Conservation (phyloP, 345 rosid species). For the Mangifera indica region DNA sequence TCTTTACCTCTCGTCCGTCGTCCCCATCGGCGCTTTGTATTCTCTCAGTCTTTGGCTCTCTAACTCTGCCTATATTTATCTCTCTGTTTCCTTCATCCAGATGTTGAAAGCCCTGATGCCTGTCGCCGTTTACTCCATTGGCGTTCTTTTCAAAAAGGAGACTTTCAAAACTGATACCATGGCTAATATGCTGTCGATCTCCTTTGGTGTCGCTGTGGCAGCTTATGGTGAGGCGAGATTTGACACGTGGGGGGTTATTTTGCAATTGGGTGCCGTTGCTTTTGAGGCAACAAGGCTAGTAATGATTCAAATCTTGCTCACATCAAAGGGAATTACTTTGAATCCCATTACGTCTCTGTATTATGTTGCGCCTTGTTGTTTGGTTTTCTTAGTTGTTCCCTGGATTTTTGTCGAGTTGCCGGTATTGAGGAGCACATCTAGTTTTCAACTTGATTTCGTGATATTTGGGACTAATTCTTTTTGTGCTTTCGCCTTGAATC, state of each 20-base stretch:
- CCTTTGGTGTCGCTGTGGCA: conserved; percentile 81
- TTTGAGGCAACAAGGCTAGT: conserved; percentile 93
- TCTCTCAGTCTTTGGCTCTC: conserved; percentile 92
- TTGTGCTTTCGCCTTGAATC: conserved; percentile 90
- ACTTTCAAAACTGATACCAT: conserved; percentile 66
- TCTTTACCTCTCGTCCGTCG: conserved; percentile 74
- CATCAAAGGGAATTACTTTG: conserved; percentile 76
- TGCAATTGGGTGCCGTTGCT: conserved; percentile 90
- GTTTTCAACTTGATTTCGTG: conserved; percentile 84
- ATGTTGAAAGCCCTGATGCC: conserved; percentile 98
- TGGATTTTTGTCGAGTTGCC: conserved; percentile 93
- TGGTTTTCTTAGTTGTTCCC: conserved; percentile 69
- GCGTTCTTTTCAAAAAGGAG: conserved; percentile 68
- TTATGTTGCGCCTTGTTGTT: conserved; percentile 89
- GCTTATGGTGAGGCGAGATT: conserved; percentile 96
- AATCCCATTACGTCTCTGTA: conserved; percentile 85
- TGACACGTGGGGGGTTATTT: conserved; percentile 79
- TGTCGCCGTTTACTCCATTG: conserved; percentile 92
- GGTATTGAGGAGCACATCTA: conserved; percentile 62
- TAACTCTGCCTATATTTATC: conserved; percentile 94
- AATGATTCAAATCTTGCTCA: conserved; percentile 84
- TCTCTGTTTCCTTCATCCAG: conserved; percentile 95
- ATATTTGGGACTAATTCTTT: conserved; percentile 85
- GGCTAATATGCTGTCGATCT: conserved; percentile 93
- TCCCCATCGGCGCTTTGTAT: conserved; percentile 92